Base-by-base conservation (phyloP, 176 grass and related monocot species). In the Calamus simplicifolius region DNA sequence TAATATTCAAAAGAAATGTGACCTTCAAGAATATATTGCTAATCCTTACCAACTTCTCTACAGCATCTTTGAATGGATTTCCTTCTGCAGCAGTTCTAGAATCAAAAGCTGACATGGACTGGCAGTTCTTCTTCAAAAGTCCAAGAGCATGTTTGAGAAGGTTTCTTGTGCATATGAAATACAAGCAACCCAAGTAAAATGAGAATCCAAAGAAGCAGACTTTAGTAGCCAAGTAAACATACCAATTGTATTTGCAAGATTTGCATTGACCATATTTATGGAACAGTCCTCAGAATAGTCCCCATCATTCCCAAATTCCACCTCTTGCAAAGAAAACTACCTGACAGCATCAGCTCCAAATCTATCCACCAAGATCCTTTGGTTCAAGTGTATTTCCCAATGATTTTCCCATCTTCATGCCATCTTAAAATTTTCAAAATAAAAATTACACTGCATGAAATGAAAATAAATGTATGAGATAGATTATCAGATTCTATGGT, bases 341-440 rank as follows among this genome's bases (percentile, higher is more conserved):
- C 91, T 81, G 64, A 96, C 91, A 76, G 91, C 83, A 80, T 96
- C 83, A 19, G 65, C 71, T 69, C 91, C 86, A 80, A 90, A 96
- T 75, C 72, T 84, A 48, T 73, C 48, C 29, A 96, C 86, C 49
- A 96, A n/a, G 72, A 78, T 96, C 91, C 18, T 83, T 96, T 19
- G 91, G 91, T 73, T 96, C 91, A 68, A 96, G 83, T 58, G 86
- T 96, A 75, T 96, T 96, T 62, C 91, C 91, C 66, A 96, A 65
- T 68, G 91, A 96, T 79, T 96, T 96, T 18, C 91, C 91, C 92
- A 96, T 96, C 65, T 96, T 96, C 91, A 85, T 77, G 66, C 91
- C 91, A 84, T 90, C 91, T 86, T 96, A 83, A 68, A 77, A 82
- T 85, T 84, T 89, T 77, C 62, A 89, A 76, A 77, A 89, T 61